Evolutionary conservation across 1,284 basidiomycete species (phyloP), one percentile per base, ranked within the genome.

Genomic region (Neotropicomus parvogracilis): DNA sequence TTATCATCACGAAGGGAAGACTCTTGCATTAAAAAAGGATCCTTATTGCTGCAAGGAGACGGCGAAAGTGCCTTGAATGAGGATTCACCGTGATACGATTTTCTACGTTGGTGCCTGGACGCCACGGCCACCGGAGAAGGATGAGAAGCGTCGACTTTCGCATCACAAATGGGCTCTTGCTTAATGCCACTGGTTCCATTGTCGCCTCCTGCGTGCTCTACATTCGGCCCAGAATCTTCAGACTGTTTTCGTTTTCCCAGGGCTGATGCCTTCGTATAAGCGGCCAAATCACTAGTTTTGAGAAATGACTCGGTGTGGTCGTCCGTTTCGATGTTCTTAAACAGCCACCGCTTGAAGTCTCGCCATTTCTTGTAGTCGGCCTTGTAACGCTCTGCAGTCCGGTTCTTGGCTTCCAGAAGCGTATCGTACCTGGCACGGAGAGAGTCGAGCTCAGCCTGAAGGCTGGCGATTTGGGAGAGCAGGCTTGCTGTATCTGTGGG

Each of bases 331-430:
- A 72, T 59, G 40, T 75, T 68, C 17, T 53, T 59, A 44, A 70
- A 68, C 4, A 79, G 52, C 73, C 71, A 79, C 19, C 60, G 54
- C 38, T 72, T 73, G 54, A 79, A 71, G 13, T 56, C 57, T 36
- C 66, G 64, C 78, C 78, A 82, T 50, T 72, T 75, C 50, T 68
- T 69, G 58, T 71, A 78, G 54, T 80, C 75, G 11, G 58, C 51
- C 54, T 74, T 73, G 62, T 78, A 80, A 28, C 68, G 70, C 20
- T 64, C 69, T n/a, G 70, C 64, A 6, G 74, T 71, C 2, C 73
- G 68, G 35, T 67, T 62, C 39, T 71, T 70, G 24, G 65, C 65
- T 32, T 65, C 63, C 3, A 67, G 51, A 6, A 78, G 64, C 1
- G 62, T 66, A 44, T 77, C 72, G 48, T 76, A 78, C 5, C 69